Evolutionary conservation across 192 early-diverging fungal species (phyloP), one percentile per base, ranked within the genome.

Genomic region (Coemansia sp.): DNA sequence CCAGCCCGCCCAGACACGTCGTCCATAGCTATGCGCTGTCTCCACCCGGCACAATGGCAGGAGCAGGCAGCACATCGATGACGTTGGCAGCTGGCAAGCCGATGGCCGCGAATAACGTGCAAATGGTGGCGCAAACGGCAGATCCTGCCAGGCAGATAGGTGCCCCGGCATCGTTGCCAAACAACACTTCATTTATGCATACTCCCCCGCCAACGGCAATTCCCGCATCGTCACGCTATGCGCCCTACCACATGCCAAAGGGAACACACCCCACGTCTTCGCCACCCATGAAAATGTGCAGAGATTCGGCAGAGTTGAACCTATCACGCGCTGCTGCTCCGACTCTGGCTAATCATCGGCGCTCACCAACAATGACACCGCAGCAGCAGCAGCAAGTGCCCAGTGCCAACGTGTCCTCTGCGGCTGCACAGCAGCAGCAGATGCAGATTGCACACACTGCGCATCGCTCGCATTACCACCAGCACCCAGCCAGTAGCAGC

Each of bases 151-250:
- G 61, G 22, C 52, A 25, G 48, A 30, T 54, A 25, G 59, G 59
- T 36, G 61, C 16, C 40, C 28, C 75, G 18, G 67, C 69, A 48
- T 71, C 69, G 28, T 49, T 77, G 48, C 61, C 69, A 36, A 69
- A 71, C 42, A 45, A 45, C 54, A 34, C 73, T 56, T 67, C 69
- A 80, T 75, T 80, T 71, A 75, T 75, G 73, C 78, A 80, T 60
- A 66, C 77, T 4, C 71, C 71, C 33, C 66, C 58, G 20, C 20
- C 58, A 60, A 34, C 38, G 20, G 36, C 58, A 45, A 45, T 45
- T 31, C 20, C 58, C 29, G 38, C 58, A 48, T 59, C 70, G 64
- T 71, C 78, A 72, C 78, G 69, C 59, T 75, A 72, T 69, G 63
- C 66, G 11, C 73, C 78, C 48, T 80, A 75, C 73, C 72, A 75